Evolutionary conservation across 2,329 filamentous ascomycete species (phyloP), one percentile per base, ranked within the genome.

Genomic region (Claviceps digitariae): DNA sequence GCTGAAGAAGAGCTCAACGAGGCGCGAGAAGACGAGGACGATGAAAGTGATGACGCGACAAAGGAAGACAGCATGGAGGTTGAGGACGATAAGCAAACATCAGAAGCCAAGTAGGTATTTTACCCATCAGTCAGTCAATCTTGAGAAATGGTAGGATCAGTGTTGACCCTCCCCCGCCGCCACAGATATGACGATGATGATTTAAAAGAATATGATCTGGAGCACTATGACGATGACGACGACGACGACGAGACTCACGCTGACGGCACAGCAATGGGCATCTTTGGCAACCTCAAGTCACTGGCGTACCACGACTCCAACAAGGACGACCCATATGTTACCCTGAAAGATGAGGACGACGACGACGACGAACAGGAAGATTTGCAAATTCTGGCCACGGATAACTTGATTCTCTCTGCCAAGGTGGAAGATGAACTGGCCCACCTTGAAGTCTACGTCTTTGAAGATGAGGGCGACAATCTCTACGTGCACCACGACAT

Each of bases 401-500:
- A 98, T 71, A 98, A 97, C 67, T 75, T 98, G 56, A 78, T 98
- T 36, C 75, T 98, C 48, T 87, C 91, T 12, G 90, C 90, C 59
- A 91, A 95, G 72, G 85, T 97, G 51, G 93, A 98, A 70, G 93
- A 98, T 62, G 93, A 98, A 67, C 84, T 98, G 56, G 91, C 93
- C 20, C 91, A 97, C 69, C 76, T 98, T 27, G 93, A 98, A 68
- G 86, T 97, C 21, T 96, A 97, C 64, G 90, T 98, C 29, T 98
- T 97, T 71, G 93, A 98, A 69, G 93, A 97, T 62, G 82, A 82
- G 57, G 87, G 84, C 46, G 93, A 97, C 71, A 98, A 98, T 67
- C 83, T 98, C 56, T 98, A 98, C 68, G 91, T 98, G 25, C 93
- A 98, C 73, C 93, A 98, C 78, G 93, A 98, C 69, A 95, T 98